A percentile compares a stretch with the other conserved stretches of the same genome.
phyloP scores from a whole-genome alignment of 179 eudicot genomes.

The Corrigiola litoralis region DNA sequence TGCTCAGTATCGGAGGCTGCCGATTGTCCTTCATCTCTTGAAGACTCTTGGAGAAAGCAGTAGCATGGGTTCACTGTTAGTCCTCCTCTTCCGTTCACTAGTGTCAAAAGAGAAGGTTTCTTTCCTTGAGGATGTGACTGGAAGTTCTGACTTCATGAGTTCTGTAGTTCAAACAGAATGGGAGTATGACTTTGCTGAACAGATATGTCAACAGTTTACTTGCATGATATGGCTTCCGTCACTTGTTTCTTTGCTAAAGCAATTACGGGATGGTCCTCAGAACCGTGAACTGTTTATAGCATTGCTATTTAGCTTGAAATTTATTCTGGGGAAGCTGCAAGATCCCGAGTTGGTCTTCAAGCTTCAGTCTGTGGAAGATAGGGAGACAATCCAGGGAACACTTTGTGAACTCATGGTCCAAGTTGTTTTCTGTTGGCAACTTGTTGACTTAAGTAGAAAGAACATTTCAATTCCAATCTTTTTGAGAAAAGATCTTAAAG shows the following conservation, averaged over 20 bases:
- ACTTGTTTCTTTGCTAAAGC: slow-evolving; percentile 53
- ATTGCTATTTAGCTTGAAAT: slow-evolving; percentile 54
- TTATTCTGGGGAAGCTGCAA: slow-evolving; percentile 58
- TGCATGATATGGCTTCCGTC: slow-evolving; percentile 91
- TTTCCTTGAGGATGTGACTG: slow-evolving; percentile 18
- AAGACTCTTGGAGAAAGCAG: slow-evolving; percentile 70
- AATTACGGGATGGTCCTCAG: slow-evolving; percentile 32
- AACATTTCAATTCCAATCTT: slow-evolving; percentile 29
- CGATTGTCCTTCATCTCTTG: slow-evolving; percentile 59
- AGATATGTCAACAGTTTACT: slow-evolving; percentile 65
- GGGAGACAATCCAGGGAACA: slow-evolving; percentile 52
- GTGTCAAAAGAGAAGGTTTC: slow-evolving; percentile 37
- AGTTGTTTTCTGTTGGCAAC: slow-evolving; percentile 55
- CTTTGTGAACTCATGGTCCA: slow-evolving; percentile 66
- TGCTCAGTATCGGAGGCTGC: slow-evolving; percentile 64
- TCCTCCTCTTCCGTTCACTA: slow-evolving; percentile 77
- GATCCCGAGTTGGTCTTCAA: slow-evolving; percentile 82
- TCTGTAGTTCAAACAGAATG: slow-evolving; percentile 44
- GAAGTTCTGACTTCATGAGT: slow-evolving; percentile 30
- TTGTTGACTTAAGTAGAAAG: slow-evolving; percentile 51
- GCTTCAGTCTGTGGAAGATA: slow-evolving; percentile 55
- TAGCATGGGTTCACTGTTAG: slow-evolving; percentile 69
- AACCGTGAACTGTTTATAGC: slow-evolving; percentile 34
- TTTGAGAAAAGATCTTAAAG: slow-evolving; percentile 68
- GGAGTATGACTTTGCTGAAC: slow-evolving; percentile 71